These are phyloP conservation scores for Neurospora discreta DNA, from an alignment of 495 filamentous ascomycete genomes.

Conservation along the genomic window DNA sequence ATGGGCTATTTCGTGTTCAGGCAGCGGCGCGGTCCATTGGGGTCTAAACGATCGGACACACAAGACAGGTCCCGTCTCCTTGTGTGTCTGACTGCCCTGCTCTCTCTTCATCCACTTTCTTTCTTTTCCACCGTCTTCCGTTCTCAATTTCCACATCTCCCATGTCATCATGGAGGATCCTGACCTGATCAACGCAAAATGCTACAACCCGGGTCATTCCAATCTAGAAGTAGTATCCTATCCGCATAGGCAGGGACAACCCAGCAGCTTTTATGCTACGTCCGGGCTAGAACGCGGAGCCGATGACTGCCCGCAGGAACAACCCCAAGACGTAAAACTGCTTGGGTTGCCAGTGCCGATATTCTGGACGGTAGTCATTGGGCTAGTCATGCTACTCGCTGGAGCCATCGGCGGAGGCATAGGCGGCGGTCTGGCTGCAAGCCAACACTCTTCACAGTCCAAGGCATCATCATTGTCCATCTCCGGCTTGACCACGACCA, in stretches of 20 bases:
- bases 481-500: slow-evolving; percentile 1
- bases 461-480: neutral
- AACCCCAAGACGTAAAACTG: slow-evolving; percentile 2
- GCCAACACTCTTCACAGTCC: neutral
- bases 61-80: neutral
- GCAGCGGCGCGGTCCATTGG: neutral
- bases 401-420: slow-evolving; percentile 24
- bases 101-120: neutral
- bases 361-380: slow-evolving; percentile 21
- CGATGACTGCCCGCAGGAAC: neutral
- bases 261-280: neutral
- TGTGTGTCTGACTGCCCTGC: neutral
- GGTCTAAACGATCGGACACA: neutral
- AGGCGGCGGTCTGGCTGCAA: slow-evolving; percentile 14
- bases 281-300: neutral
- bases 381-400: slow-evolving; percentile 18
- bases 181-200: neutral
- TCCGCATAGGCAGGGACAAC: neutral
- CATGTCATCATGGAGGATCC: neutral
- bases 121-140: neutral
- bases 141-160: neutral
- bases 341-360: slow-evolving; percentile 21
- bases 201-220: neutral
- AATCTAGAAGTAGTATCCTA: neutral
- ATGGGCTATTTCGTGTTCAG: neutral